phyloP scores from a whole-genome alignment of 2,329 filamentous ascomycete genomes.

The Alternaria sp. region DNA sequence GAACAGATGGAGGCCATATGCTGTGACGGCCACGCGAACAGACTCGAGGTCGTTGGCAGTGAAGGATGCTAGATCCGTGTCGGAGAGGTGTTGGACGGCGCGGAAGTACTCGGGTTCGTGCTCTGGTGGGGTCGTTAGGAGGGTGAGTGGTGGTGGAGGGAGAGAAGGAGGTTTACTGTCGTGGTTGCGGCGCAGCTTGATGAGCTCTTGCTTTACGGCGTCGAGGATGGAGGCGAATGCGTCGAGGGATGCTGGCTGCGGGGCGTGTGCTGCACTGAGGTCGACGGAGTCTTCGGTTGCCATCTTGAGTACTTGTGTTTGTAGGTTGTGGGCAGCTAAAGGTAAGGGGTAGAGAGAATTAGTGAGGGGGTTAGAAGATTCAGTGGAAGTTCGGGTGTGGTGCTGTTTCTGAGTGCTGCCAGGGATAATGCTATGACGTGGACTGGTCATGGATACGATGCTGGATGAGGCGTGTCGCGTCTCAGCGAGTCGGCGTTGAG shows the following conservation, averaged over 20 bases:
- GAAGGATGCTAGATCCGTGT: constrained; percentile 47
- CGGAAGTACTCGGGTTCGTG: constrained; percentile 52
- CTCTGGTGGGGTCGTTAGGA: constrained; percentile 27
- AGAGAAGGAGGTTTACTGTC: constrained; percentile 35
- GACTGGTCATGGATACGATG: constrained; percentile 11
- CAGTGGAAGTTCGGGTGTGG: neutral
- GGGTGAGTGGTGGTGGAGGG: too few relatives aligned
- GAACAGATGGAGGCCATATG: constrained; percentile 47
- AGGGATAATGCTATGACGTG: constrained; percentile 13
- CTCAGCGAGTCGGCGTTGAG: constrained; percentile 6
- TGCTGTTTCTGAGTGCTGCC: neutral
- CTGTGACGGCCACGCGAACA: constrained; percentile 42
- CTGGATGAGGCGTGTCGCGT: constrained; percentile 13
- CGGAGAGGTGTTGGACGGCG: constrained; percentile 52
- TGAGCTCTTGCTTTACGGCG: constrained; percentile 44
- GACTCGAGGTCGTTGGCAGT: constrained; percentile 34
- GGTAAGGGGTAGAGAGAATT: neutral
- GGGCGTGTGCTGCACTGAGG: constrained; percentile 44
- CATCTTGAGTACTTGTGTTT: constrained; percentile 31
- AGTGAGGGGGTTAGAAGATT: too few relatives aligned
- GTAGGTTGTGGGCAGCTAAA: neutral
- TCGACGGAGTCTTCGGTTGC: constrained; percentile 50
- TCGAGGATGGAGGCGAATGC: constrained; percentile 46
- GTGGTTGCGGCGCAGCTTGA: constrained; percentile 47
- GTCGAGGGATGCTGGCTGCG: constrained; percentile 47